Percentiles rank a stretch among this genome's conserved stretches.
phyloP scores from a whole-genome alignment of 139 green algal genomes.

The Zygnema cylindricum region DNA sequence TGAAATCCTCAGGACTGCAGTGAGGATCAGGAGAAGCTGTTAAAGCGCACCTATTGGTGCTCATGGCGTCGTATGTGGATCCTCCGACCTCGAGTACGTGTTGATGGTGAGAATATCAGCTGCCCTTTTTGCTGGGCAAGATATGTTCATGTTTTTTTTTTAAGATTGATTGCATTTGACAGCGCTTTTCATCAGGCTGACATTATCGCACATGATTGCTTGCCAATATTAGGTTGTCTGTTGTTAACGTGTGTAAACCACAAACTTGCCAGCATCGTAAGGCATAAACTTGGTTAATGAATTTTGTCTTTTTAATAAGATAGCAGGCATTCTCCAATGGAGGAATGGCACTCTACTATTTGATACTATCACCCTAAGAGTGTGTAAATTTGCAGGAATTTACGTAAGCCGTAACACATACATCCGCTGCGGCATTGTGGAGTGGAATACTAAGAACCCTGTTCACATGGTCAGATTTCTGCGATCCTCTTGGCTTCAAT shows the following conservation, averaged over 20 bases:
- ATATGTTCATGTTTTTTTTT: too few species aligned
- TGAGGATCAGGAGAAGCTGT: conserved; percentile 8
- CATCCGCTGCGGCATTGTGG: conserved; percentile 49
- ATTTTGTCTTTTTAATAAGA: too few species aligned
- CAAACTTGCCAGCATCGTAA: too few species aligned
- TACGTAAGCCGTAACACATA: conserved; percentile 66
- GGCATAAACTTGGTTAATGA: too few species aligned
- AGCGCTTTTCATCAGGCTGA: too few species aligned
- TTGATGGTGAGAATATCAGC: conserved; percentile 51
- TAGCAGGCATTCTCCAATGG: too few species aligned
- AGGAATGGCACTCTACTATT: background rate
- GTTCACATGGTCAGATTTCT: conserved; percentile 40
- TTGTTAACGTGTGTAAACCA: too few species aligned
- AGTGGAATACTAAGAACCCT: conserved; percentile 57
- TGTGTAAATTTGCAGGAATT: conserved; percentile 24
- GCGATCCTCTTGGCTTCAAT: too few species aligned
- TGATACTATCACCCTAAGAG: too few species aligned
- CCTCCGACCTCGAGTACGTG: conserved; percentile 27
- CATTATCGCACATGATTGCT: too few species aligned
- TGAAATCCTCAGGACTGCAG: background rate
- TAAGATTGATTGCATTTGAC: too few species aligned
- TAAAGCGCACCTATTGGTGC: conserved; percentile 30
- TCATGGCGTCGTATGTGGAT: conserved; percentile 60
- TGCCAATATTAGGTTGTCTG: too few species aligned
- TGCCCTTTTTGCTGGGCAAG: background rate